Evolutionary conservation across 1,284 basidiomycete species (phyloP), one percentile per base, ranked within the genome.

Genomic region (Cutaneotrichosporon sp.): DNA sequence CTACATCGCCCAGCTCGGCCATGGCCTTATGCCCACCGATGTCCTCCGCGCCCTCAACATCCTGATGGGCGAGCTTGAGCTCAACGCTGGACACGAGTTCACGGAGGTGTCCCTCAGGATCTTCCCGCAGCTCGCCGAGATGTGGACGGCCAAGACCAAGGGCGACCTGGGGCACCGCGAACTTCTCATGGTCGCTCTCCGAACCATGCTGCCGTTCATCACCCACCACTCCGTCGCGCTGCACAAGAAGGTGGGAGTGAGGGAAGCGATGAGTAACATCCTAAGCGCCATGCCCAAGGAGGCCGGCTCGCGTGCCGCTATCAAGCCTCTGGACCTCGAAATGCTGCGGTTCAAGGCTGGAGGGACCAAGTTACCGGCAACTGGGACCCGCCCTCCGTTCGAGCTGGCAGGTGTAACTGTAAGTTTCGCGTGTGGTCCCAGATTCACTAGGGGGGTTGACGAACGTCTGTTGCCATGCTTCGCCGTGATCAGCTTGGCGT

Each of bases 141-240:
- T 94, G 25, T 95, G 92, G 91, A 81, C 83, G 1, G 87, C 87
- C 8, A 90, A 90, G 78, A 88, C 87, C 72, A 90, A 91, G 68
- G 52, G 57, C 14, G 62, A 66, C 22, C 86, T 88, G 67, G 82
- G 83, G 8, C 80, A 93, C 18, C 76, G 79, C 51, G 82, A 83
- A 60, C 81, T 81, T 57, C 51, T 82, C 2, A 80, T 93, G 14
- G 83, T 88, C 16, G 82, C 90, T 9, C 77, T 95, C 27, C 84
- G 85, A 10, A 82, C 82, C 10, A 81, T 95, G 9, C 83, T 94
- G 45, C 90, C 90, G 0, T 91, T 87, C 74, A 79, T 91, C 36
- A 84, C 84, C 1, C 71, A 73, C 36, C 58, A 75, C 36, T 58
- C 62, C 2, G 56, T 74, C 33, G 59, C 61, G 11, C 64, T 72